phyloP scores from a whole-genome alignment of 495 filamentous ascomycete species.

The Neurospora sp. region DNA sequence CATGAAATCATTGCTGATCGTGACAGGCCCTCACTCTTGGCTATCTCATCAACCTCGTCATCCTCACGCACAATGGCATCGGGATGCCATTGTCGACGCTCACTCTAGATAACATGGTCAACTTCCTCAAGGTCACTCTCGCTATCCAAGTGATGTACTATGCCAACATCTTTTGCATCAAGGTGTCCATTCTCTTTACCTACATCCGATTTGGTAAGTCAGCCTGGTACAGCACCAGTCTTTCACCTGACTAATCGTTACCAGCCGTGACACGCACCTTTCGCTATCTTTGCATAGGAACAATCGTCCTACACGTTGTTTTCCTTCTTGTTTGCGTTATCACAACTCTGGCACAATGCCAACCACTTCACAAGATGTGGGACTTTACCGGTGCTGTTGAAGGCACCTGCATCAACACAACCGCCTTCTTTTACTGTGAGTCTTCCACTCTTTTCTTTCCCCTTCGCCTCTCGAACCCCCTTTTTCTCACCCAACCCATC shows the following conservation, averaged over 20 bases:
- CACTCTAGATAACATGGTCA: constrained; percentile 19
- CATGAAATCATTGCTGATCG: no score
- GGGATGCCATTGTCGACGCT: constrained; percentile 23
- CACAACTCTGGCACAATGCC: constrained; percentile 33
- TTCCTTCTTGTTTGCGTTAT: constrained; percentile 30
- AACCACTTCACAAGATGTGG: constrained; percentile 36
- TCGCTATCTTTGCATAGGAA: constrained; percentile 20
- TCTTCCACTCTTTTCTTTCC: neutral
- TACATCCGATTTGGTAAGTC: constrained; percentile 38
- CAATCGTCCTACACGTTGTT: constrained; percentile 26
- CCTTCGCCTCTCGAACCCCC: neutral
- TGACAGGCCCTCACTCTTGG: constrained; percentile 25
- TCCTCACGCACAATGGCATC: constrained; percentile 18
- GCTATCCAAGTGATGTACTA: constrained; percentile 39
- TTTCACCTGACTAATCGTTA: neutral
- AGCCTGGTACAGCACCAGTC: neutral
- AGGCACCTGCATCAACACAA: constrained; percentile 38
- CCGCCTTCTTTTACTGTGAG: constrained; percentile 42
- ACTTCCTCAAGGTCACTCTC: constrained; percentile 27
- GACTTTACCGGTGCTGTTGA: constrained; percentile 25
- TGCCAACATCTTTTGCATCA: constrained; percentile 27
- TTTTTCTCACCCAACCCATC: neutral
- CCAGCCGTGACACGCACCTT: constrained; percentile 21
- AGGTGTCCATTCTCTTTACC: constrained; percentile 38
- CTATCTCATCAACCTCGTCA: constrained; percentile 23